Conservation (phyloP, 768 basidiomycete species). For the Galerina sulciceps region DNA sequence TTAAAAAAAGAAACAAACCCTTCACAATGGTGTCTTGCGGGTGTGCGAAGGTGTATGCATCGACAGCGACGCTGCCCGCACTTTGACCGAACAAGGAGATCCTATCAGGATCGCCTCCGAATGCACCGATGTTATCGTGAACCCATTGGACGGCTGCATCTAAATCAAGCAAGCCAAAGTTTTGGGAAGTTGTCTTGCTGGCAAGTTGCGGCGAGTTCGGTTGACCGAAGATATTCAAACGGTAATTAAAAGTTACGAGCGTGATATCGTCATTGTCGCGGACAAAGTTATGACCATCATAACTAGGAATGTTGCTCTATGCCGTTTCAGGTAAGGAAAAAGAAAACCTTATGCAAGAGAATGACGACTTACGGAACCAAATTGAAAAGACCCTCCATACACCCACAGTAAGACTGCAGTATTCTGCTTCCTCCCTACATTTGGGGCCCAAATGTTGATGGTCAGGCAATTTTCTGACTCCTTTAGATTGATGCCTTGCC, state of each 20-base stretch:
- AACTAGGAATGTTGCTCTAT: slow-evolving; percentile 32
- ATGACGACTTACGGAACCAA: slow-evolving; percentile 33
- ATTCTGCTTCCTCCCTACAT: slow-evolving; percentile 30
- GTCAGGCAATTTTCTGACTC: slow-evolving; percentile 41
- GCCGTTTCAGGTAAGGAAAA: background rate
- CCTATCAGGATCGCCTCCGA: slow-evolving; percentile 44
- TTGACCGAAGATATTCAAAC: slow-evolving; percentile 42
- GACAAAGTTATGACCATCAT: slow-evolving; percentile 35
- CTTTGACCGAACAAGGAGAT: slow-evolving; percentile 41
- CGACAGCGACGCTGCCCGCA: slow-evolving; percentile 37
- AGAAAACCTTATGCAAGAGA: background rate
- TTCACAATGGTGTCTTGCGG: slow-evolving; percentile 35
- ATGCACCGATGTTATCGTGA: slow-evolving; percentile 49
- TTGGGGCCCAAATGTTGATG: slow-evolving; percentile 44
- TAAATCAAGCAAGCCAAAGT: slow-evolving; percentile 42
- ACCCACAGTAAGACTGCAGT: slow-evolving; percentile 42
- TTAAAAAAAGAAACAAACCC: slow-evolving; percentile 19
- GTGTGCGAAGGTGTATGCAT: slow-evolving; percentile 38
- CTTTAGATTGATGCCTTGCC: slow-evolving; percentile 27
- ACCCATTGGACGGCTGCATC: slow-evolving; percentile 53
- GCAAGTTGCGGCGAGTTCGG: slow-evolving; percentile 42
- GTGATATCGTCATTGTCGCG: slow-evolving; percentile 37
- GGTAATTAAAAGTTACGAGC: slow-evolving; percentile 42
- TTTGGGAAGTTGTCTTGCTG: slow-evolving; percentile 28
- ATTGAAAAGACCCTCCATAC: slow-evolving; percentile 40